Evolutionary conservation across 2,329 filamentous ascomycete species (phyloP).

Genomic region (Fonsecaea nubica): DNA sequence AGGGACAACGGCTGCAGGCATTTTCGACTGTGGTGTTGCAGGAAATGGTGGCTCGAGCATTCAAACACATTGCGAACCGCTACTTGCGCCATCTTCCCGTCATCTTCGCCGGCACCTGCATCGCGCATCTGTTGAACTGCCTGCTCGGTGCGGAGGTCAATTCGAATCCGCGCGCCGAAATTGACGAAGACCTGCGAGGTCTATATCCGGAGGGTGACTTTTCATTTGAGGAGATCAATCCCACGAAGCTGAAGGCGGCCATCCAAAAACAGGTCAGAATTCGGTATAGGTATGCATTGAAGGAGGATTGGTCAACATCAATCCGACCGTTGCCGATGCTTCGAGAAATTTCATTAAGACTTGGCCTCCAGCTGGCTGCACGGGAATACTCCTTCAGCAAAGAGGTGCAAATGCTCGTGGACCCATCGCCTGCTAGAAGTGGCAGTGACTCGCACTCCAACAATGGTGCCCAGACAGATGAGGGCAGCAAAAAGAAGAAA

Average conservation of each 20-base stretch:
- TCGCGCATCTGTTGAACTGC: constrained; percentile 92
- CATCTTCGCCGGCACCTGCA: constrained; percentile 77
- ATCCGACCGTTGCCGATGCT: constrained; percentile 82
- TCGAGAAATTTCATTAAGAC: constrained; percentile 84
- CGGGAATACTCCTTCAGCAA: constrained; percentile 75
- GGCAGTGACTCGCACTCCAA: constrained; percentile 41
- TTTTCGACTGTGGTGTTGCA: constrained; percentile 79
- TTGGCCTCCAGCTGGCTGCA: constrained; percentile 84
- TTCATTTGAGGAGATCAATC: constrained; percentile 78
- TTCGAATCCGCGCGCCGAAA: constrained; percentile 75
- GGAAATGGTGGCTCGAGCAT: constrained; percentile 93
- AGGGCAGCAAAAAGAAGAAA: constrained; percentile 64
- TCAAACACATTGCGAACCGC: constrained; percentile 87
- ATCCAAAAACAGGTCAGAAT: constrained; percentile 74
- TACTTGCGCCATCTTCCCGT: constrained; percentile 81
- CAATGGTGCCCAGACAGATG: constrained; percentile 46
- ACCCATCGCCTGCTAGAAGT: constrained; percentile 47
- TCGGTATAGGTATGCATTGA: constrained; percentile 78
- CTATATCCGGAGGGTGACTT: constrained; percentile 85
- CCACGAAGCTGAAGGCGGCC: constrained; percentile 70
- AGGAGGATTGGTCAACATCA: constrained; percentile 69
- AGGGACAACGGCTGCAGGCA: constrained; percentile 75
- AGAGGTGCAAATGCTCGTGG: constrained; percentile 44
- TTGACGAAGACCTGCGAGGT: constrained; percentile 74
- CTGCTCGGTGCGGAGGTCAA: constrained; percentile 80